phyloP scores from a whole-genome alignment of 208 protist genomes.

The Trypanosoma boissoni region DNA sequence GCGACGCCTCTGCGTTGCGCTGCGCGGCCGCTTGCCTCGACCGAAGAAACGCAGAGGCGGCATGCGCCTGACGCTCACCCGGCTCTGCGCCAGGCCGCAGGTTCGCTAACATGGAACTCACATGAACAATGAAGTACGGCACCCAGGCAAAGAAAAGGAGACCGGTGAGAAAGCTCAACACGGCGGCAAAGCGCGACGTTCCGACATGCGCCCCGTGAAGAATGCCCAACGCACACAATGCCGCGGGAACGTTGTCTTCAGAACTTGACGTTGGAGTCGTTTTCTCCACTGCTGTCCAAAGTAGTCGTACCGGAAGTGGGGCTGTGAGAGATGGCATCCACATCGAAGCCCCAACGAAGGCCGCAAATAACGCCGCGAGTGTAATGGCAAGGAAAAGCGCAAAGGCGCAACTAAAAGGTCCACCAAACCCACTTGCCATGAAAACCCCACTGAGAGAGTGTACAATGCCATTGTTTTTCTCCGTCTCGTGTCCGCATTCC shows the following conservation, averaged over 20 bases:
- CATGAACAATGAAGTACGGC: slow-evolving; percentile 22
- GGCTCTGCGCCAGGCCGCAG: slow-evolving; percentile 1
- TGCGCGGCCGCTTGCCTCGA: slow-evolving; percentile 15
- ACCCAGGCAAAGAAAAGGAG: slow-evolving; percentile 19
- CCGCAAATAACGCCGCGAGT: neutral
- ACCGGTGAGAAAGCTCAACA: slow-evolving; percentile 11
- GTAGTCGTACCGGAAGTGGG: slow-evolving; percentile 13
- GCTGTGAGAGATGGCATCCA: slow-evolving; percentile 4
- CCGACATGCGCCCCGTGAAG: slow-evolving; percentile 1
- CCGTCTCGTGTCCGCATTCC: too few relatives aligned
- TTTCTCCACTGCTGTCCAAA: slow-evolving; percentile 11
- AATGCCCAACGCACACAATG: slow-evolving; percentile 19
- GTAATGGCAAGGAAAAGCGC: neutral
- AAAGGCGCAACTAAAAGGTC: slow-evolving; percentile 6
- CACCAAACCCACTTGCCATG: slow-evolving; percentile 22
- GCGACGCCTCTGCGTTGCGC: neutral
- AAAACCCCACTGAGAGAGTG: slow-evolving; percentile 7
- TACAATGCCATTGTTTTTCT: neutral
- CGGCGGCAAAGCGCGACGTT: neutral
- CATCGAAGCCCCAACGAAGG: slow-evolving; percentile 16
- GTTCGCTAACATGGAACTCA: slow-evolving; percentile 9
- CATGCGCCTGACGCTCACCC: slow-evolving; percentile 4
- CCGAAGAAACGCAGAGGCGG: slow-evolving; percentile 17
- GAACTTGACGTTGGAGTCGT: neutral
- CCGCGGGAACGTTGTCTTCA: neutral